Evolutionary conservation across 768 basidiomycete genomes (phyloP).

Genomic region (Lactarius vividus): DNA sequence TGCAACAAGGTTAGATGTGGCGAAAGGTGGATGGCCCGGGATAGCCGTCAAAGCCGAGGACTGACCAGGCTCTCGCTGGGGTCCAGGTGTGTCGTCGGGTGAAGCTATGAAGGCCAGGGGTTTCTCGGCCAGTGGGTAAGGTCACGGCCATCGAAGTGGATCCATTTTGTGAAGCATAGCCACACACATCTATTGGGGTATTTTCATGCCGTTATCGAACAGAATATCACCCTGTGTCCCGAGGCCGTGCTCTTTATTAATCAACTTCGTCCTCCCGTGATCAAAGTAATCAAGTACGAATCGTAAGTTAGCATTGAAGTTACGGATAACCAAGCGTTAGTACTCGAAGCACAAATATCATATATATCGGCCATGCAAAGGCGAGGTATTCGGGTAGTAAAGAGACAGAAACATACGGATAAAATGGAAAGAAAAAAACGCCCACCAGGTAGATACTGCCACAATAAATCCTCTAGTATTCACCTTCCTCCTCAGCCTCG

Average conservation of each 20-base stretch:
- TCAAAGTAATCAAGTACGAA: slow-evolving; percentile 1
- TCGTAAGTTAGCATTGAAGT: slow-evolving; percentile 28
- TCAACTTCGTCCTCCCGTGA: not conserved
- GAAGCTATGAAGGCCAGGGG: not conserved
- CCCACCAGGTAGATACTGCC: slow-evolving; percentile 6
- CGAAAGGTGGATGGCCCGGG: too few relatives aligned
- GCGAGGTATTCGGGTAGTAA: slow-evolving; percentile 18
- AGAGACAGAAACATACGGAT: slow-evolving; percentile 9
- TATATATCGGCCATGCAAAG: slow-evolving; percentile 16
- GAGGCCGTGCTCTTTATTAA: not conserved
- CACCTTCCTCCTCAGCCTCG: slow-evolving; percentile 64
- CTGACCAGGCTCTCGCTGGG: too few relatives aligned
- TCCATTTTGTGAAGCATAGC: too few relatives aligned
- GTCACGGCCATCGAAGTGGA: too few relatives aligned
- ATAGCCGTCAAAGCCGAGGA: too few relatives aligned
- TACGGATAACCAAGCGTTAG: slow-evolving; percentile 26
- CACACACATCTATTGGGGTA: too few relatives aligned
- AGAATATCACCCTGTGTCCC: not conserved
- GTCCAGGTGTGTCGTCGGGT: not conserved
- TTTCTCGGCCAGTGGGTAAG: not conserved
- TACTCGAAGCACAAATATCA: slow-evolving; percentile 27
- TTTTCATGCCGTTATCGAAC: too few relatives aligned
- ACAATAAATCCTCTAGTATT: slow-evolving; percentile 43
- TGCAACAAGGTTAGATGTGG: too few relatives aligned
- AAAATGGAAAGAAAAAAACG: not conserved